A percentile compares a stretch with the other conserved stretches of the same genome.
These are phyloP conservation scores for Torulaspora globosa DNA, from an alignment of 1,139 yeast species.

Conservation along the genomic window DNA sequence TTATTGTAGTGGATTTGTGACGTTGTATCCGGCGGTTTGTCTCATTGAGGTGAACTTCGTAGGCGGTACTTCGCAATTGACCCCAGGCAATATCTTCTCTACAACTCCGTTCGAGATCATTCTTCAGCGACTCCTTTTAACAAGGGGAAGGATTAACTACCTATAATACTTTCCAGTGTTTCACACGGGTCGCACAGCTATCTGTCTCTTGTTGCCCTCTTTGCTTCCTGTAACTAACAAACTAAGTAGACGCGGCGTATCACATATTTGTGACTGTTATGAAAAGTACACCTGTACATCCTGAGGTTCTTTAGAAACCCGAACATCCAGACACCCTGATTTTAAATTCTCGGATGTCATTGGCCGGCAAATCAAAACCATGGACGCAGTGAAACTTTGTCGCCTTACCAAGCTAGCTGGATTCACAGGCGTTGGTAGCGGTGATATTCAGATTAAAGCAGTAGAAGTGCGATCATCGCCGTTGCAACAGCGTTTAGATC, in stretches of 20 bases:
- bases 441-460: neutral
- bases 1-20: slow-evolving; percentile 39
- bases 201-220: neutral
- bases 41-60: too few species aligned
- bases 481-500: neutral
- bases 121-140: slow-evolving; percentile 11
- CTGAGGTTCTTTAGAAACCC: neutral
- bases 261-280: neutral
- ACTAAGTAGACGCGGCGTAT: too few species aligned
- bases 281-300: neutral
- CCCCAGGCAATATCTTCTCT: slow-evolving; percentile 37
- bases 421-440: neutral
- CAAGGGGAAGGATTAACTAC: slow-evolving; percentile 9
- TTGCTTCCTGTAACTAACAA: too few species aligned
- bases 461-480: neutral
- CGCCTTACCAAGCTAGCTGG: neutral
- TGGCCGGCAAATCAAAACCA: neutral
- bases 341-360: neutral
- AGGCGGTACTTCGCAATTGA: neutral
- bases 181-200: slow-evolving; percentile 27
- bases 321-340: neutral
- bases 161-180: slow-evolving; percentile 19
- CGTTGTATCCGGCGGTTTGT: slow-evolving; percentile 11
- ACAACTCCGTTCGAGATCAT: slow-evolving; percentile 38
- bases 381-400: slow-evolving; percentile 1